Conservation (phyloP, 257 asterid genomes). For the Nicotiana benthamiana region DNA sequence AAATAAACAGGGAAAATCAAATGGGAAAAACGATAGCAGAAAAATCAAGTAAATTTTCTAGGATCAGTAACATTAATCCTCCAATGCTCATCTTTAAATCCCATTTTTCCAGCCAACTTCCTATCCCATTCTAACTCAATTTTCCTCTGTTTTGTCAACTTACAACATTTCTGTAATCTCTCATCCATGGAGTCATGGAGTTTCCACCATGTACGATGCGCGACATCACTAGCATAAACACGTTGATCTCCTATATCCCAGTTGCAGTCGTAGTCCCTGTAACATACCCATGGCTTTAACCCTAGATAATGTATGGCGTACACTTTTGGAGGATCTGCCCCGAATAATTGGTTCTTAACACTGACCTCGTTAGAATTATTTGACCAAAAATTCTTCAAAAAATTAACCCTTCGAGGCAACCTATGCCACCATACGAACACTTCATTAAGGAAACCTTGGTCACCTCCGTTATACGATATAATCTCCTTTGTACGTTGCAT, state of each 20-base stretch:
- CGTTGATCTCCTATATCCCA: conserved; percentile 26
- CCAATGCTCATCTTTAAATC: conserved; percentile 28
- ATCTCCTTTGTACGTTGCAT: conserved; percentile 24
- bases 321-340: conserved; percentile 28
- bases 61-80: conserved; percentile 36
- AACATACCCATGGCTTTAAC: conserved; percentile 30
- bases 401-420: conserved; percentile 30
- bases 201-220: conserved; percentile 40
- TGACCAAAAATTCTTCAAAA: conserved; percentile 30
- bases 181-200: conserved; percentile 33
- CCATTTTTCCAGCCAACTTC: conserved; percentile 17
- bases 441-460: conserved; percentile 33
- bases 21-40: not conserved
- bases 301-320: conserved; percentile 30
- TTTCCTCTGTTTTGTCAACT: conserved; percentile 20
- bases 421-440: conserved; percentile 37
- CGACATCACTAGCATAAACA: conserved; percentile 39
- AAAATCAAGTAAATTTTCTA: conserved; percentile 1
- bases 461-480: conserved; percentile 33
- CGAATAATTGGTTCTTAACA: conserved; percentile 23
- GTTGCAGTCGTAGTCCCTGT: conserved; percentile 37
- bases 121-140: conserved; percentile 25
- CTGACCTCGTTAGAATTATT: conserved; percentile 19
- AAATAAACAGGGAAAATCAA: not conserved
- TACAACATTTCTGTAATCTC: conserved; percentile 18